These are phyloP conservation scores for Urtica urens DNA, from an alignment of 306 rosid genomes.

Conservation along the genomic window DNA sequence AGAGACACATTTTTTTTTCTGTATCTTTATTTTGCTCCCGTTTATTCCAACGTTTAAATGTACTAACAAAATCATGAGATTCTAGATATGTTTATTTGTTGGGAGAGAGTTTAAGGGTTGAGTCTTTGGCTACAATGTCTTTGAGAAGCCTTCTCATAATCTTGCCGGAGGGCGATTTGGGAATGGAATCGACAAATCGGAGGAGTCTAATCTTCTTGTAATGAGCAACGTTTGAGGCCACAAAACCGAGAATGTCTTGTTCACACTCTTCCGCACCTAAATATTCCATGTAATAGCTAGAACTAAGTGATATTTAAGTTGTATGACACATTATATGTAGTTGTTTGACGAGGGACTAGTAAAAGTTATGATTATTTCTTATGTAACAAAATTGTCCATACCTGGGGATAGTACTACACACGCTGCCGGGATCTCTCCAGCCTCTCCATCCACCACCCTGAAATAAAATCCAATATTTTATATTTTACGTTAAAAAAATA, in stretches of 20 bases:
- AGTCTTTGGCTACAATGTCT: constrained; percentile 44
- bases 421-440: constrained; percentile 90
- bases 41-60: too few relatives aligned
- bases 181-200: constrained; percentile 63
- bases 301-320: too few relatives aligned
- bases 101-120: background rate
- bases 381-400: too few relatives aligned
- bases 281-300: too few relatives aligned
- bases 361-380: too few relatives aligned
- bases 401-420: constrained; percentile 52
- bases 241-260: constrained; percentile 53
- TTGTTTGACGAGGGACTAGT: too few relatives aligned
- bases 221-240: constrained; percentile 63
- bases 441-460: constrained; percentile 79
- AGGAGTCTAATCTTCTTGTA: constrained; percentile 79
- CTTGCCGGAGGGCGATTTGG: constrained; percentile 89
- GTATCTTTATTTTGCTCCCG: too few relatives aligned
- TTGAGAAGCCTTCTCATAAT: constrained; percentile 74
- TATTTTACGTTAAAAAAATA: too few relatives aligned
- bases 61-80: too few relatives aligned
- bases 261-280: constrained; percentile 53
- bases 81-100: background rate
- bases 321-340: too few relatives aligned
- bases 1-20: too few relatives aligned
- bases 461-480: background rate